Base-by-base conservation (phyloP, 768 basidiomycete species). In the Lentinus brumalis region DNA sequence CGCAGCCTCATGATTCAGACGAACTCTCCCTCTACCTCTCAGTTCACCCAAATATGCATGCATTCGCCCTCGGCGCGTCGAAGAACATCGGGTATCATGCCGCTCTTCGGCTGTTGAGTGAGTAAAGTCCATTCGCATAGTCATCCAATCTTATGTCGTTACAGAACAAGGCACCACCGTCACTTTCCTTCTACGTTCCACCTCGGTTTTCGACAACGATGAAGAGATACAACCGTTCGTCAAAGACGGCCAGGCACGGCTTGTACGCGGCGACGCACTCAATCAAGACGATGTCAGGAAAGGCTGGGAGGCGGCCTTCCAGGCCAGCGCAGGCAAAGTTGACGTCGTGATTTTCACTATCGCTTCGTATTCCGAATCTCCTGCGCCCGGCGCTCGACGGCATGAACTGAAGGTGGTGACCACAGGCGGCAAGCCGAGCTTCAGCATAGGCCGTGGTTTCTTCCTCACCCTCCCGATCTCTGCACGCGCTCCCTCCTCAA, bases 241-340 rank as follows among this genome's bases (percentile, higher is more conserved):
- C 50, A 69, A 76, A 50, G 66, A 76, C 0, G 86, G 86, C 5
- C 78, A 78, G 54, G 89, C 83, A 1, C 77, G 71, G 11, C 71
- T 89, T 8, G 66, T 87, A 10, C 77, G 84, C 61, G 89, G 89
- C 5, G 87, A 91, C 63, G 88, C 84, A 0, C 75, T 86, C 7
- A 75, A 79, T 39, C 69, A 77, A 56, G 77, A 74, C 0, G 85
- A 89, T 62, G 79, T 87, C 53, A 59, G 76, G 60, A 73, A 70
- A 15, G 85, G 78, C 3, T 88, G 87, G 86, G 68, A 76, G 56
- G 73, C 69, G 1, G 70, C 68, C 11, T 50, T 66, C 16, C 47
- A 57, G 12, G 42, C 67, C 26, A 72, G 67, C 16, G 70, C 74
- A 2, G 77, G 61, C 56, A 47, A 35, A 14, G 15, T 88, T 53